Conservation (phyloP, 2,329 filamentous ascomycete species). For the Cytospora schulzeri region DNA sequence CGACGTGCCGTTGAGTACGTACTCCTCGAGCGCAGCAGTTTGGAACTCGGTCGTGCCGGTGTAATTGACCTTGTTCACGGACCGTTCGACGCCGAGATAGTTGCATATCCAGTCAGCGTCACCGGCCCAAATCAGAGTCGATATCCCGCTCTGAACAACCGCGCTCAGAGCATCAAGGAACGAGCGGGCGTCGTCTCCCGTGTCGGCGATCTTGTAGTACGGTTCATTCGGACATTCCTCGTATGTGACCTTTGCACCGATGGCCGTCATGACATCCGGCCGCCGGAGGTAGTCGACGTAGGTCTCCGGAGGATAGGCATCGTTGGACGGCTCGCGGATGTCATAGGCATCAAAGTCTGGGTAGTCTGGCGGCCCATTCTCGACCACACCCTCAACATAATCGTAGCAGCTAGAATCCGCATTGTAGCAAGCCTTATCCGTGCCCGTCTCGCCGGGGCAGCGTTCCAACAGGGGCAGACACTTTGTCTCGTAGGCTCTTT, state of each 20-base stretch:
- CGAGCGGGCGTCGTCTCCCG: conserved; percentile 18
- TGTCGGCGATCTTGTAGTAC: conserved; percentile 19
- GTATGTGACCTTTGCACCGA: conserved; percentile 31
- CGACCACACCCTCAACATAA: conserved; percentile 37
- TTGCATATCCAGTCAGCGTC: conserved; percentile 27
- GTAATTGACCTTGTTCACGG: conserved; percentile 8
- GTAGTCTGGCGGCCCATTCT: conserved; percentile 25
- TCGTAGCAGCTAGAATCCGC: conserved; percentile 41
- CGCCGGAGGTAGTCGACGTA: conserved; percentile 32
- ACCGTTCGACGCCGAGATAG: conserved; percentile 10
- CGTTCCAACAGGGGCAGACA: conserved; percentile 43
- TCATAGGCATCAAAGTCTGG: conserved; percentile 34
- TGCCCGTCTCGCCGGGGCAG: conserved; percentile 38
- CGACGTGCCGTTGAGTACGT: conserved; percentile 13
- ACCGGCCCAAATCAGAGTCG: conserved; percentile 22
- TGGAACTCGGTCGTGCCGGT: conserved; percentile 7
- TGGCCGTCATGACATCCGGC: conserved; percentile 31
- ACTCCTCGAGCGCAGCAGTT: conserved; percentile 10
- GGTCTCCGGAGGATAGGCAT: conserved; percentile 33
- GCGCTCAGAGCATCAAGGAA: conserved; percentile 9
- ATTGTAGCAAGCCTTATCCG: conserved; percentile 36
- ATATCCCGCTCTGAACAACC: conserved; percentile 20
- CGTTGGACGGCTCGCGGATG: conserved; percentile 33
- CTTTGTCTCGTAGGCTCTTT: conserved; percentile 37
- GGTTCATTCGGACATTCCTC: conserved; percentile 24